A percentile compares a stretch with the other conserved stretches of the same genome.
Conservation (phyloP, 148 eudicot species). For the Persicaria tinctoria region DNA sequence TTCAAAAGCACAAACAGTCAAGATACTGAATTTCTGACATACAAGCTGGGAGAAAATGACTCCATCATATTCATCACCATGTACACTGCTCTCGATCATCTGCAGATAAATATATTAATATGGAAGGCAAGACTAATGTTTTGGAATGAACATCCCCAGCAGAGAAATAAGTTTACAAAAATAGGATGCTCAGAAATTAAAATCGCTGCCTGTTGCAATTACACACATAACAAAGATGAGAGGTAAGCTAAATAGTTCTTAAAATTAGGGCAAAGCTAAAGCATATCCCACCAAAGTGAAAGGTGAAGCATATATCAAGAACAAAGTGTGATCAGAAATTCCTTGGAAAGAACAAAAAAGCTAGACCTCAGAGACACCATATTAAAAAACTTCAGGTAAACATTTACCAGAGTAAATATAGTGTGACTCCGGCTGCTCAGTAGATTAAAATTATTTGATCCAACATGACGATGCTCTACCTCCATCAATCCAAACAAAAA, state of each 20-base stretch:
- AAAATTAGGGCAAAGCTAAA: not conserved
- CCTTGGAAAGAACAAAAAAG: not conserved
- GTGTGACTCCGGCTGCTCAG: slow-evolving; percentile 99
- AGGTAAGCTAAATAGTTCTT: not conserved
- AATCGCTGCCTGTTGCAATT: not conserved
- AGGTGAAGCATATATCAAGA: slow-evolving; percentile 2
- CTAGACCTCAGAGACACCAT: not conserved
- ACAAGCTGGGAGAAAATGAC: slow-evolving; percentile 97
- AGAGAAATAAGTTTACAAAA: not conserved
- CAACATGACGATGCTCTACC: slow-evolving; percentile 99
- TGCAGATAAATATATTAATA: slow-evolving; percentile 17
- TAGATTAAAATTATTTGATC: slow-evolving; percentile 92
- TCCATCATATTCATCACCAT: slow-evolving; percentile 95
- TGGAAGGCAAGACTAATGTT: not conserved
- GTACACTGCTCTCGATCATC: slow-evolving; percentile 98
- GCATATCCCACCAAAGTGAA: not conserved
- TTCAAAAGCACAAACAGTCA: slow-evolving; percentile 1
- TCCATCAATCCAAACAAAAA: slow-evolving; percentile 12
- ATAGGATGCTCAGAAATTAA: not conserved
- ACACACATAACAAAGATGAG: not conserved
- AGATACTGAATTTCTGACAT: slow-evolving; percentile 15
- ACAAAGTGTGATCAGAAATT: not conserved
- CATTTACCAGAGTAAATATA: slow-evolving; percentile 83
- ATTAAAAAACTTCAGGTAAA: not conserved
- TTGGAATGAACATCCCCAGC: not conserved